A percentile compares a stretch with the other conserved stretches of the same genome.
These are phyloP conservation scores for Colletotrichum sp. DNA, from an alignment of 2,329 filamentous ascomycete genomes.

Conservation along the genomic window DNA sequence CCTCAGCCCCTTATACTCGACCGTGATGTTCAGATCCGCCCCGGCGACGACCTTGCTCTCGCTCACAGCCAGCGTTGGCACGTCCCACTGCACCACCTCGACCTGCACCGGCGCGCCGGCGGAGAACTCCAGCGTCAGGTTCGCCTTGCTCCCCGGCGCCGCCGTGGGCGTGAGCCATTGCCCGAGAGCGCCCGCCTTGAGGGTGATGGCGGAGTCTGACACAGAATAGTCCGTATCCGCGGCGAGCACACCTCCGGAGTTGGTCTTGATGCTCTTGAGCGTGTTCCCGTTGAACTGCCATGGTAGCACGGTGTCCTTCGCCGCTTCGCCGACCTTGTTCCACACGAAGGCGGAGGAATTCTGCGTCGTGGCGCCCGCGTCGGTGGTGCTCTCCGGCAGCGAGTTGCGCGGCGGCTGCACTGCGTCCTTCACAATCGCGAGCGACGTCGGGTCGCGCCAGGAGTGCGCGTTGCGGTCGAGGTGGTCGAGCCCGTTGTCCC, in stretches of 20 bases:
- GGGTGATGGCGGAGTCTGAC: slow-evolving; percentile 47
- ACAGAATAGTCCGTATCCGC: slow-evolving; percentile 50
- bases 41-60: slow-evolving; percentile 23
- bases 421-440: slow-evolving; percentile 51
- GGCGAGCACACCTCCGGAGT: slow-evolving; percentile 30
- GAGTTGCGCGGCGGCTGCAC: slow-evolving; percentile 46
- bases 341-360: slow-evolving; percentile 58
- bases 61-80: slow-evolving; percentile 38
- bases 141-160: slow-evolving; percentile 49
- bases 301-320: slow-evolving; percentile 46
- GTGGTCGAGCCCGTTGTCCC: slow-evolving; percentile 64
- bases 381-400: slow-evolving; percentile 55
- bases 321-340: slow-evolving; percentile 49
- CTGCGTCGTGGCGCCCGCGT: slow-evolving; percentile 48
- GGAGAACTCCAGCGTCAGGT: slow-evolving; percentile 57
- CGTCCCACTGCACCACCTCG: slow-evolving; percentile 57
- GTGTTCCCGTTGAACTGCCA: slow-evolving; percentile 61
- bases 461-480: slow-evolving; percentile 50
- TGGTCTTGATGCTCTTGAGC: slow-evolving; percentile 40
- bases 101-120: slow-evolving; percentile 50
- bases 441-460: slow-evolving; percentile 55
- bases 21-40: slow-evolving; percentile 49
- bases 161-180: slow-evolving; percentile 44
- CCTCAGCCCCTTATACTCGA: slow-evolving; percentile 56
- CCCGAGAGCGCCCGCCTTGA: slow-evolving; percentile 50